Evolutionary conservation across 2,329 filamentous ascomycete genomes (phyloP), one percentile per base, ranked within the genome.

Genomic region (Aureobasidium sp.): DNA sequence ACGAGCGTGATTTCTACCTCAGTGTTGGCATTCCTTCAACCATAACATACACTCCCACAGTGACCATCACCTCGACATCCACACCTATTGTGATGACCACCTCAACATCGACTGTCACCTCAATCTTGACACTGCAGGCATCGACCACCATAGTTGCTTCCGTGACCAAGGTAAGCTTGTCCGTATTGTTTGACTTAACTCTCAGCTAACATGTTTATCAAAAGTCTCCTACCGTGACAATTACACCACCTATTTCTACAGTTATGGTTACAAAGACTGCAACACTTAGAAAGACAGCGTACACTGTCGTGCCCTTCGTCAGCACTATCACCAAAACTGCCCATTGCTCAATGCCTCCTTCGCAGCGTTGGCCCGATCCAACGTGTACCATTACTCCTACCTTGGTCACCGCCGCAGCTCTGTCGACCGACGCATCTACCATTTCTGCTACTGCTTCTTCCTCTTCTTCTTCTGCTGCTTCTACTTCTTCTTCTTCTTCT

Each of bases 1-100:
- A 74, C 70, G 69, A 79, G 65, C 71, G 77, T 68, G 75, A 77
- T 68, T 73, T 69, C 66, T 71, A 45, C 11, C 67, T 77, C 3
- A 68, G 65, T 25, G 75, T 76, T 48, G 75, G 72, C 5, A 62
- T 68, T 8, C 71, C 72, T 37, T 59, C 63, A 1, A 74, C 72
- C 9, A 66, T 61, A 14, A 73, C 70, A 3, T 61, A 65, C 27
- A 66, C 63, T n/a, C 68, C 66, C 6, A 70, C 68, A 10, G 61
- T 67, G 36, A 68, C 62, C 21, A 57, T 65, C n/a, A 67, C 65
- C 34, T 66, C 57, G 9, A 70, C 62, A 34, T 67, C 67, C 25
- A 70, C 67, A 14, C 58, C 53, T 37, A 62, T 63, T 11, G 72
- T 57, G 10, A 27, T 49, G 13, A 16, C 59, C 36, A 62, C 61